These are phyloP conservation scores for Aureobasidium mangrovei DNA, from an alignment of 2,329 filamentous ascomycete species.

Conservation along the genomic window DNA sequence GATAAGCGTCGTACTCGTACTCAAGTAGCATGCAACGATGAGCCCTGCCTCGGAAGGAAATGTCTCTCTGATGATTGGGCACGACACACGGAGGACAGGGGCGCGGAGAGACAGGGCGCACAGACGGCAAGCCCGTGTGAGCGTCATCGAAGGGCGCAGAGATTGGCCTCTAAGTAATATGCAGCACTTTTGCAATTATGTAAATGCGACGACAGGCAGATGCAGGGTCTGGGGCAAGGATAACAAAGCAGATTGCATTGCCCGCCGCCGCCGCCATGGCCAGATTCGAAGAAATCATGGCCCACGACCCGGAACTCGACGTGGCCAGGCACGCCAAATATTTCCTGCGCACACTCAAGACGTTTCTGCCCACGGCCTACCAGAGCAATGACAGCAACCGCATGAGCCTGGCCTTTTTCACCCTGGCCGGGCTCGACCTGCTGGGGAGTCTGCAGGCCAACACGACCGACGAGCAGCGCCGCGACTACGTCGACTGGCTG, in stretches of 20 bases:
- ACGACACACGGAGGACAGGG: not conserved
- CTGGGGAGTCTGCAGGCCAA: constrained; percentile 55
- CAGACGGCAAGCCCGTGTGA: not conserved
- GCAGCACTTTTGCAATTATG: too few relatives aligned
- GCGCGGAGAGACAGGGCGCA: not conserved
- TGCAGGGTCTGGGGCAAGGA: not conserved
- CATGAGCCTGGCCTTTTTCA: constrained; percentile 84
- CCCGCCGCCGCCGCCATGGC: not conserved
- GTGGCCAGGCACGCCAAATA: constrained; percentile 48
- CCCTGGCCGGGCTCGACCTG: constrained; percentile 73
- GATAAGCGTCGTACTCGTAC: too few relatives aligned
- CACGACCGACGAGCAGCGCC: constrained; percentile 45
- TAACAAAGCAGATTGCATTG: not conserved
- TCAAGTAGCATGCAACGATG: too few relatives aligned
- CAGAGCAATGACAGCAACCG: constrained; percentile 84
- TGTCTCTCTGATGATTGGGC: not conserved
- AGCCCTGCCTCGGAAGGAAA: too few relatives aligned
- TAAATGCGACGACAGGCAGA: not conserved
- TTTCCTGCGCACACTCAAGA: constrained; percentile 82
- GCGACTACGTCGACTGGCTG: constrained; percentile 63
- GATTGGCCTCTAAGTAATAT: too few relatives aligned
- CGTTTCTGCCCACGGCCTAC: constrained; percentile 65
- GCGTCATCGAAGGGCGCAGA: not conserved
- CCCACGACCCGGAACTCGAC: constrained; percentile 9
- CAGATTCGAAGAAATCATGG: constrained; percentile 4